These are phyloP conservation scores for Ogataea saltuana DNA, from an alignment of 805 yeast genomes.

Conservation along the genomic window DNA sequence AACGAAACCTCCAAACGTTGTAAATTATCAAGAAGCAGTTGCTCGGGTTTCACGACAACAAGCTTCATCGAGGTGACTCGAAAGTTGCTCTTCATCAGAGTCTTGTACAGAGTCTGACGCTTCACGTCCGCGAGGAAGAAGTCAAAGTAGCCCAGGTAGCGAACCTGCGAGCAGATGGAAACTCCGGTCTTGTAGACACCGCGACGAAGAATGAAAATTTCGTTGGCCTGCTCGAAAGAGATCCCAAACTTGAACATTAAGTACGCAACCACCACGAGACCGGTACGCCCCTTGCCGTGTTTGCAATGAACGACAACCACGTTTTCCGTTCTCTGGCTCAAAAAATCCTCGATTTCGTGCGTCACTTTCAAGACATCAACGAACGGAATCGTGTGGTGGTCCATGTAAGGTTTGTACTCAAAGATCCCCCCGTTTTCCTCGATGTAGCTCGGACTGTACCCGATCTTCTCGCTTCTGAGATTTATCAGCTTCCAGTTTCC, in stretches of 20 bases:
- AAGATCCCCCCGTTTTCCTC: constrained; percentile 42
- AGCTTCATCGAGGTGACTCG: constrained; percentile 7
- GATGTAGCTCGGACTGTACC: constrained; percentile 33
- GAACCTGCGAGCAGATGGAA: constrained; percentile 64
- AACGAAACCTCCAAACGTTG: constrained; percentile 6
- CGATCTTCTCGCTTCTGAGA: constrained; percentile 58
- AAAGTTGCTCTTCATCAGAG: constrained; percentile 8
- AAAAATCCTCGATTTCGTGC: constrained; percentile 45
- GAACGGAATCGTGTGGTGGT: constrained; percentile 77
- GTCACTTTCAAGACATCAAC: constrained; percentile 46
- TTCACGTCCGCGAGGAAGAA: constrained; percentile 13
- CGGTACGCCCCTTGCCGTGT: constrained; percentile 92
- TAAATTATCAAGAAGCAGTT: constrained; percentile 9
- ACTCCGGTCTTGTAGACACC: constrained; percentile 64
- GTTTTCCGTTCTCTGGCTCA: constrained; percentile 37
- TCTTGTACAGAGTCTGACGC: constrained; percentile 9
- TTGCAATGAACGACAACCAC: constrained; percentile 78
- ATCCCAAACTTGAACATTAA: constrained; percentile 50
- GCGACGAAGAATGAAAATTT: constrained; percentile 54
- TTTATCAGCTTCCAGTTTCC: constrained; percentile 73
- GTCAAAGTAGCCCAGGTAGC: constrained; percentile 61
- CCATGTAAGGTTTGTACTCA: constrained; percentile 60
- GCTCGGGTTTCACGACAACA: constrained; percentile 11
- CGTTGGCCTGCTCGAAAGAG: constrained; percentile 48
- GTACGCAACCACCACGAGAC: constrained; percentile 70